These are phyloP conservation scores for Leishmania major DNA, from an alignment of 208 protist species.

Conservation along the genomic window DNA sequence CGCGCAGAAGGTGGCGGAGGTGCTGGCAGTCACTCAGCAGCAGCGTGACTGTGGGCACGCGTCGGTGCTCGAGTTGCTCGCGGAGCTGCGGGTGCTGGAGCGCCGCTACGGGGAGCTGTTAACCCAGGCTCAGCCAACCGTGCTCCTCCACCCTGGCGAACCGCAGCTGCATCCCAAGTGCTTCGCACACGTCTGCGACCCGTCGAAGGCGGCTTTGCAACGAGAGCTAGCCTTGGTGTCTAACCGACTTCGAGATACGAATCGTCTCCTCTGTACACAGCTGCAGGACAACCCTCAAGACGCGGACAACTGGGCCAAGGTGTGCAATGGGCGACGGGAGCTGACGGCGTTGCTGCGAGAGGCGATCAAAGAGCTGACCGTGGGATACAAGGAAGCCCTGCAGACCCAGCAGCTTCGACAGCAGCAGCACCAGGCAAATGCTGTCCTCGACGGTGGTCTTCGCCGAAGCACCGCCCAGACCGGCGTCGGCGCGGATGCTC, in stretches of 20 bases:
- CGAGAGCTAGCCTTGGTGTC: conserved; percentile 75
- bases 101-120: conserved; percentile 85
- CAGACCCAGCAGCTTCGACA: conserved; percentile 28
- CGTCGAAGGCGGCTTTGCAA: conserved; percentile 46
- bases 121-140: conserved; percentile 39
- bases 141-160: conserved; percentile 56
- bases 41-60: conserved; percentile 53
- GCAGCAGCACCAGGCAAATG: conserved; percentile 8
- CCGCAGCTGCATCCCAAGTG: conserved; percentile 50
- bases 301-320: conserved; percentile 91
- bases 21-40: conserved; percentile 30
- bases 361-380: conserved; percentile 73
- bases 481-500: conserved; percentile 2
- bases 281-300: conserved; percentile 93
- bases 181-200: conserved; percentile 25
- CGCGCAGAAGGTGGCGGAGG: conserved; percentile 22
- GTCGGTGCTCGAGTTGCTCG: conserved; percentile 80
- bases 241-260: conserved; percentile 73
- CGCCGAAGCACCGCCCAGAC: background rate
- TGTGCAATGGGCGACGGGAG: conserved; percentile 82
- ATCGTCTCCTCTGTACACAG: conserved; percentile 81
- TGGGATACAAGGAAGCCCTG: conserved; percentile 59
- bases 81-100: conserved; percentile 80
- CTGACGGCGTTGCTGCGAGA: conserved; percentile 72
- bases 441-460: background rate